Percentiles rank a stretch among this genome's conserved stretches.
phyloP scores from a whole-genome alignment of 768 basidiomycete genomes.

The Tulasnella sp. region DNA sequence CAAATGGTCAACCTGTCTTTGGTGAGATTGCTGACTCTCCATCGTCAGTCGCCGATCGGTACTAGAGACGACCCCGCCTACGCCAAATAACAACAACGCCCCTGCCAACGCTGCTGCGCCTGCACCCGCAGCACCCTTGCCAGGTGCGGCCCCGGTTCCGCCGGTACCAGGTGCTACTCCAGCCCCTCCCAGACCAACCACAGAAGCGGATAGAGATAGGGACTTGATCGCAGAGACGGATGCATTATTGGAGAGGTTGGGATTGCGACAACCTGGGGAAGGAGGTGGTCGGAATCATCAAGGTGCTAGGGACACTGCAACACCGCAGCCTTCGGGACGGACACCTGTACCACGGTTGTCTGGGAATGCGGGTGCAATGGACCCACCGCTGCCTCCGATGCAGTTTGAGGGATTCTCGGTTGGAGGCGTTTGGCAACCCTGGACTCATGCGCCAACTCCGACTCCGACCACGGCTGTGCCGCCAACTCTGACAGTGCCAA shows the following conservation, averaged over 20 bases:
- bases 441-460: slow-evolving; percentile 24
- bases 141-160: not conserved
- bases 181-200: not conserved
- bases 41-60: slow-evolving; percentile 62
- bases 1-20: no score
- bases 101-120: slow-evolving; percentile 11
- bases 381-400: slow-evolving; percentile 14
- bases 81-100: slow-evolving; percentile 15
- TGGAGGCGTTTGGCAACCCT: slow-evolving; percentile 21
- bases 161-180: not conserved
- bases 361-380: slow-evolving; percentile 11
- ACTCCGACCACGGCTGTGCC: slow-evolving; percentile 25
- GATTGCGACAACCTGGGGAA: slow-evolving; percentile 19
- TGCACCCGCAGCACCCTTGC: not conserved
- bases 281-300: slow-evolving; percentile 20
- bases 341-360: slow-evolving; percentile 19
- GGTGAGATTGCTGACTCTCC: slow-evolving; percentile 4
- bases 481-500: slow-evolving; percentile 24
- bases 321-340: slow-evolving; percentile 26
- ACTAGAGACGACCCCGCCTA: slow-evolving; percentile 37
- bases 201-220: not conserved
- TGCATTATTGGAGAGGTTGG: not conserved
- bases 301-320: not conserved
- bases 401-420: slow-evolving; percentile 21
- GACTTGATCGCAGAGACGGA: not conserved